Evolutionary conservation across 495 filamentous ascomycete genomes (phyloP).

Genomic region (Daldinia vernicosa): DNA sequence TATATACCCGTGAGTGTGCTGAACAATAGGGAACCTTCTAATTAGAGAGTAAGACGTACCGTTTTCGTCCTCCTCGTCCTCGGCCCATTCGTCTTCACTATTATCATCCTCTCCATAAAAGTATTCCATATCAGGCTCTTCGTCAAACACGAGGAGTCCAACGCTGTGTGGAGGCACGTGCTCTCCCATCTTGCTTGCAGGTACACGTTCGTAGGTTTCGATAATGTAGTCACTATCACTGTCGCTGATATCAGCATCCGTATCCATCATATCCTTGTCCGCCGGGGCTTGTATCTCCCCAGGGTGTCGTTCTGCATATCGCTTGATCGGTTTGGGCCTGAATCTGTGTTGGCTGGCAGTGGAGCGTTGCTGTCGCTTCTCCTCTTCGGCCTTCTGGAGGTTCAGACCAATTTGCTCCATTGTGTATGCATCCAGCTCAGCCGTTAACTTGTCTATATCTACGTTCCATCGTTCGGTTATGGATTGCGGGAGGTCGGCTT

Average conservation of each 20-base stretch:
- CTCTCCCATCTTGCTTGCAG: constrained; percentile 54
- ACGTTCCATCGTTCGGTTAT: constrained; percentile 51
- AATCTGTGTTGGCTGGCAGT: constrained; percentile 43
- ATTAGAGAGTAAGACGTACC: constrained; percentile 47
- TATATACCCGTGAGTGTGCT: constrained; percentile 38
- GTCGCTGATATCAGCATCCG: constrained; percentile 45
- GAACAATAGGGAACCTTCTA: not conserved
- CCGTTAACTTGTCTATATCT: constrained; percentile 56
- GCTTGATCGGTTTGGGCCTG: constrained; percentile 57
- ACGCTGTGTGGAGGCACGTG: constrained; percentile 51
- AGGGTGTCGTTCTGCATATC: constrained; percentile 61
- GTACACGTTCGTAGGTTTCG: constrained; percentile 63
- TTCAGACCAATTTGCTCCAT: constrained; percentile 59
- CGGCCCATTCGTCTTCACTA: constrained; percentile 56
- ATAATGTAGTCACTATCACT: constrained; percentile 61
- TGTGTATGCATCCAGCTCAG: constrained; percentile 60
- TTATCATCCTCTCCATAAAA: constrained; percentile 60
- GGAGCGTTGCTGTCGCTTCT: constrained; percentile 35
- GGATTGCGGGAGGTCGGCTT: constrained; percentile 52
- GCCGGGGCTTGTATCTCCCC: constrained; percentile 35
- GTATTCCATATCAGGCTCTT: constrained; percentile 60
- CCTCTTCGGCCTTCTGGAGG: constrained; percentile 49
- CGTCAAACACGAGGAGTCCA: constrained; percentile 62
- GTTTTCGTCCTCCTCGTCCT: constrained; percentile 66
- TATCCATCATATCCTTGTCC: constrained; percentile 44